phyloP scores from a whole-genome alignment of 2,329 filamentous ascomycete species.

The Grosmannia penicillata region DNA sequence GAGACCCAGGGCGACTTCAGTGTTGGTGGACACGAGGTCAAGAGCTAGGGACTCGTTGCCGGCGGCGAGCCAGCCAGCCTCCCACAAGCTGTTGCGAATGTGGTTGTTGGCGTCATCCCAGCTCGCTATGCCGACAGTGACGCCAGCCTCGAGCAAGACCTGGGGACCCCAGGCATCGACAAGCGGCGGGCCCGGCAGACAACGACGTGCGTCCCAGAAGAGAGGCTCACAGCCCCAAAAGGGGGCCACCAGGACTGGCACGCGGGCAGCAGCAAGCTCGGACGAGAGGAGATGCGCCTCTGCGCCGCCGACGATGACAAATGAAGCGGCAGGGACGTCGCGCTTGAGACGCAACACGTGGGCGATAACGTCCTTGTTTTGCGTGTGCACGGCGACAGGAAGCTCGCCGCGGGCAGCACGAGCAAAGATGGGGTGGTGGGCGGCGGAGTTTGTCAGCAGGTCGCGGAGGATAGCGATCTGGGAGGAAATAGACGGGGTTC shows the following conservation, averaged over 20 bases:
- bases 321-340: conserved; percentile 17
- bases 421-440: not conserved
- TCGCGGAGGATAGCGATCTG: not conserved
- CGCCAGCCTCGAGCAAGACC: conserved; percentile 23
- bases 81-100: conserved; percentile 1
- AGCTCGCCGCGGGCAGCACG: conserved; percentile 17
- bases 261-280: conserved; percentile 22
- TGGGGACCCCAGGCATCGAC: not conserved
- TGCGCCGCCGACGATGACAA: conserved; percentile 25
- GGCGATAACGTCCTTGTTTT: conserved; percentile 17
- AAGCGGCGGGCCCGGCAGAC: conserved; percentile 26
- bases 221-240: conserved; percentile 20
- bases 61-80: not conserved
- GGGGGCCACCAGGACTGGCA: conserved; percentile 21
- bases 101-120: conserved; percentile 2
- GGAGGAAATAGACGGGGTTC: not conserved
- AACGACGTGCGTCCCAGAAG: conserved; percentile 22
- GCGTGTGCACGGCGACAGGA: conserved; percentile 23
- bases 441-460: not conserved
- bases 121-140: conserved; percentile 9
- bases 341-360: conserved; percentile 21
- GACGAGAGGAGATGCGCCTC: conserved; percentile 6
- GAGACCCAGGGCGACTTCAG: conserved; percentile 25
- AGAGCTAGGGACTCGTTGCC: conserved; percentile 16
- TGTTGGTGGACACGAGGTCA: conserved; percentile 22